These are phyloP conservation scores for Blastobotrys illinoisensis DNA, from an alignment of 1,139 yeast species.

Conservation along the genomic window DNA sequence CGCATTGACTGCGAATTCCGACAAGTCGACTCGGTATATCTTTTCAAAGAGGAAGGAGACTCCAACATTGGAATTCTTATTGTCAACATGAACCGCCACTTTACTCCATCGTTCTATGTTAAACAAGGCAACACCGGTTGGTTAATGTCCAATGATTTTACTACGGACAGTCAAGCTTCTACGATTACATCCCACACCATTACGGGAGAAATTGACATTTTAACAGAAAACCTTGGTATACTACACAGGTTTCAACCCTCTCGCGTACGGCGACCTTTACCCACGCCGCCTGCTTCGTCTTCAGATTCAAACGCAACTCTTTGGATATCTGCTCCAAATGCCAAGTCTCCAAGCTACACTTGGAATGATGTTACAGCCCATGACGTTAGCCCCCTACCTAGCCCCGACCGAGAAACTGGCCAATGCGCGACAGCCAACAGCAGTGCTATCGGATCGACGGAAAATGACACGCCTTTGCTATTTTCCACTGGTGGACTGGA, in stretches of 20 bases:
- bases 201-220: neutral
- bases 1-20: neutral
- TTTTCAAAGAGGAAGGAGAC: neutral
- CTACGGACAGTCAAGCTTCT: neutral
- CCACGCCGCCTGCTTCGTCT: neutral
- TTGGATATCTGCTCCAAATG: neutral
- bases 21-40: neutral
- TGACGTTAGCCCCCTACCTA: neutral
- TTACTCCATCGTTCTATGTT: neutral
- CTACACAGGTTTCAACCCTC: neutral
- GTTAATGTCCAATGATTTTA: neutral
- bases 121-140: neutral
- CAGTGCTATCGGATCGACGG: neutral
- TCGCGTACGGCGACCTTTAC: neutral
- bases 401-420: neutral
- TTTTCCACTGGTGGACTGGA: neutral
- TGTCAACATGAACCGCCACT: neutral
- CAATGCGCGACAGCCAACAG: neutral
- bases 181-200: neutral
- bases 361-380: neutral
- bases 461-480: neutral
- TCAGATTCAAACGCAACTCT: neutral
- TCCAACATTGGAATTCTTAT: neutral
- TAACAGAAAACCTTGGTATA: neutral
- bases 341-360: neutral